A percentile compares a stretch with the other conserved stretches of the same genome.
These are phyloP conservation scores for Penicillium macrosclerotiorum DNA, from an alignment of 495 filamentous ascomycete genomes.

Conservation along the genomic window DNA sequence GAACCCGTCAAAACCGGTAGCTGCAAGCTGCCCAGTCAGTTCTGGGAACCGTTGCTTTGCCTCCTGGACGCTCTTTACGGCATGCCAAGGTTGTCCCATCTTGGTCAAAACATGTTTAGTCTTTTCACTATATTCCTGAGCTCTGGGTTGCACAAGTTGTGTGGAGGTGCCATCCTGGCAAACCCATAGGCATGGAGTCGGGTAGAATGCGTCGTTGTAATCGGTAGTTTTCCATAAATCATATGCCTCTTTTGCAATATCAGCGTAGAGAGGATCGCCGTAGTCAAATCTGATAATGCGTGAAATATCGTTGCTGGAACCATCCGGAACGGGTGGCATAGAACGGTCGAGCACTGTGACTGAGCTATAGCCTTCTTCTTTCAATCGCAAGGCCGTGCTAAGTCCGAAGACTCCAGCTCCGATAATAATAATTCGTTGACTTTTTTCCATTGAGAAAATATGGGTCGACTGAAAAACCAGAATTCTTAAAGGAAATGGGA, in stretches of 20 bases:
- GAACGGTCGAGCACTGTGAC: slow-evolving; percentile 67
- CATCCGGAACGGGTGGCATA: slow-evolving; percentile 56
- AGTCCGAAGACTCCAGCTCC: slow-evolving; percentile 72
- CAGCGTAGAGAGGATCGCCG: slow-evolving; percentile 61
- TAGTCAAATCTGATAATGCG: slow-evolving; percentile 75
- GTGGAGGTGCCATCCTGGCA: slow-evolving; percentile 22
- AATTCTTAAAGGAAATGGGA: not conserved
- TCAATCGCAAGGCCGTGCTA: slow-evolving; percentile 58
- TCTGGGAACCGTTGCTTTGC: slow-evolving; percentile 46
- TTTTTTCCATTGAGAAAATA: slow-evolving; percentile 21
- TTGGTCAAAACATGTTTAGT: slow-evolving; percentile 39
- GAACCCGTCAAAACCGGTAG: slow-evolving; percentile 65
- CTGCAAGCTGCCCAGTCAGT: slow-evolving; percentile 29
- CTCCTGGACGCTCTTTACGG: slow-evolving; percentile 35
- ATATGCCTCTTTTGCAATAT: slow-evolving; percentile 62
- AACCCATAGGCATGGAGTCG: slow-evolving; percentile 28
- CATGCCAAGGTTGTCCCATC: slow-evolving; percentile 33
- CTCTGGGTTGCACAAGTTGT: slow-evolving; percentile 42
- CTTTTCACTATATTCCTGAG: slow-evolving; percentile 33
- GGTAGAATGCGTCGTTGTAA: slow-evolving; percentile 33
- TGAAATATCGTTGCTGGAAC: slow-evolving; percentile 64
- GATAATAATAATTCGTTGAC: slow-evolving; percentile 57
- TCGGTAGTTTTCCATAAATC: slow-evolving; percentile 58
- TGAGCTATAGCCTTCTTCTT: slow-evolving; percentile 45
- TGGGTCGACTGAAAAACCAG: not conserved